A percentile compares a stretch with the other conserved stretches of the same genome.
Evolutionary conservation across 306 rosid species (phyloP).

Genomic region (Cicer arietinum): DNA sequence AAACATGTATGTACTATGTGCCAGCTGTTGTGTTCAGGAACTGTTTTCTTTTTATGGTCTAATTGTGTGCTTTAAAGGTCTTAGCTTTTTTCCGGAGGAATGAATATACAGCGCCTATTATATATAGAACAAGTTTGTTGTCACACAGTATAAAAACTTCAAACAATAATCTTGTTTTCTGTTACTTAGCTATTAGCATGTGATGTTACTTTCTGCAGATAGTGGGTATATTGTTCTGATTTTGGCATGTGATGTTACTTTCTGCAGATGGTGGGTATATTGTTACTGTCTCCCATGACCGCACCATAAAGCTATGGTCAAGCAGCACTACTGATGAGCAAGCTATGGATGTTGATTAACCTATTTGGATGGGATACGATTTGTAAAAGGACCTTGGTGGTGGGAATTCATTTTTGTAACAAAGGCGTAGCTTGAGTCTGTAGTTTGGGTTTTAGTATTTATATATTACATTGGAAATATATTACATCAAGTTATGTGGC

Average conservation of each 20-base stretch:
- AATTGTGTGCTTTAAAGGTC: background rate
- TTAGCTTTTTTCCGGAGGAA: background rate
- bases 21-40: background rate
- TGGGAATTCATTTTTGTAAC: conserved; percentile 34
- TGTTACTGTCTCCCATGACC: conserved; percentile 83
- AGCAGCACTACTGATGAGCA: conserved; percentile 53
- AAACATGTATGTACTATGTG: background rate
- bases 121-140: conserved; percentile 22
- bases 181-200: conserved; percentile 15
- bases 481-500: background rate
- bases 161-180: conserved; percentile 13
- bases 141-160: background rate
- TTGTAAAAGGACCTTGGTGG: conserved; percentile 29
- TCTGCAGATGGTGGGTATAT: conserved; percentile 75
- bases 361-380: conserved; percentile 27
- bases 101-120: conserved; percentile 14
- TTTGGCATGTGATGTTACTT: conserved; percentile 41
- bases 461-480: background rate
- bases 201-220: conserved; percentile 4
- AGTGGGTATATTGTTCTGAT: conserved; percentile 14
- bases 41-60: background rate
- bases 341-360: conserved; percentile 71
- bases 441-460: conserved; percentile 22
- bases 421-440: conserved; percentile 12
- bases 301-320: conserved; percentile 89